Evolutionary conservation across 2,329 filamentous ascomycete species (phyloP), one percentile per base, ranked within the genome.

Genomic region (Phyllosticta citribraziliensis): DNA sequence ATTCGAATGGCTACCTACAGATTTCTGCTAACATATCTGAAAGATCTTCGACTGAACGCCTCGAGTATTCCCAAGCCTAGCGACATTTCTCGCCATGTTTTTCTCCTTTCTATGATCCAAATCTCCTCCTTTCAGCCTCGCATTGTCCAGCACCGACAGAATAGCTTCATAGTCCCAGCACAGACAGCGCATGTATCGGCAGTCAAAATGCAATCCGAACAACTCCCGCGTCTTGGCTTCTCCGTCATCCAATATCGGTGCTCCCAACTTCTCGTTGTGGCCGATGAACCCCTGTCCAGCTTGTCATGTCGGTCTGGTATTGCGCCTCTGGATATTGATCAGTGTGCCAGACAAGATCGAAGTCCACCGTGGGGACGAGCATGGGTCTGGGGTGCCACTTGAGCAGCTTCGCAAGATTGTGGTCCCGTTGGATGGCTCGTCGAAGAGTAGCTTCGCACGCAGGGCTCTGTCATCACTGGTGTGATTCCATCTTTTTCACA

Each of bases 91-190:
- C 10, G 51, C 51, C 19, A 24, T 24, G 22, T 52, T n/a, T 20
- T n/a, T n/a, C n/a, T n/a, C 3, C n/a, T 24, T 20, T 52, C 22
- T 5, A 11, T 52, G 11, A 11, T 52, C 51, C 17, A 52, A 11
- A 2, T 20, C 22, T 12, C 22, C 12, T 11, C n/a, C n/a, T 0
- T 11, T 52, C 1, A 52, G 51, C n/a, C 51, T 12, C 11, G 14
- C 33, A 2, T 17, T 52, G 12, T 52, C 51, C n/a, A 52, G 10
- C 51, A 22, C 51, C 19, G 51, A 52, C 51, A 2, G 19, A 20
- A 86, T 80, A 5, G 85, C 81, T 72, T 94, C 89, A 73, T 90
- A 95, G 71, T 92, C 91, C 88, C 88, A 92, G 72, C 89, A 92
- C 0, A 84, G 88, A 67, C 89, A 93, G 71, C 88, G 86, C 1